Evolutionary conservation across 768 basidiomycete genomes (phyloP).

Genomic region (Suillus subaureus): DNA sequence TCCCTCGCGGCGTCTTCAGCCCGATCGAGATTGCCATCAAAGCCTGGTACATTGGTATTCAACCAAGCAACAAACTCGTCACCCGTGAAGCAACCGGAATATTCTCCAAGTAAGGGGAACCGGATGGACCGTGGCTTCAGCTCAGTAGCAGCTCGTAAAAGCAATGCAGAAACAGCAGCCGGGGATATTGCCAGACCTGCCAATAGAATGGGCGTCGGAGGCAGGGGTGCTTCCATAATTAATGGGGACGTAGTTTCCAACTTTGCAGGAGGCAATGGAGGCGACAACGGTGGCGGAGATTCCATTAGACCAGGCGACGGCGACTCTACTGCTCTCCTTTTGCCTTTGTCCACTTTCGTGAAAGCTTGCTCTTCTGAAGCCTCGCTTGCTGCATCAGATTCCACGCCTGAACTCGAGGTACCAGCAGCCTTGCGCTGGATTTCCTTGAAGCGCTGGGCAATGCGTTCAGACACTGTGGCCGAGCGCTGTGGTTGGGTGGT

Average conservation of each 20-base stretch:
- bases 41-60: slow-evolving; percentile 72
- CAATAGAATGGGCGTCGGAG: slow-evolving; percentile 62
- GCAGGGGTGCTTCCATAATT: slow-evolving; percentile 41
- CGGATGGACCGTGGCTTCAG: slow-evolving; percentile 72
- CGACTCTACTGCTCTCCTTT: slow-evolving; percentile 62
- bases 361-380: slow-evolving; percentile 34
- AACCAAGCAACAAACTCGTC: slow-evolving; percentile 90
- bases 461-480: slow-evolving; percentile 84
- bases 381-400: slow-evolving; percentile 24
- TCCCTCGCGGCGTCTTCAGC: slow-evolving; percentile 73
- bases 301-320: slow-evolving; percentile 33
- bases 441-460: slow-evolving; percentile 79
- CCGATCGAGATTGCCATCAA: slow-evolving; percentile 75
- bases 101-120: slow-evolving; percentile 82
- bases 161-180: slow-evolving; percentile 64
- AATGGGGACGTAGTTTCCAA: slow-evolving; percentile 38
- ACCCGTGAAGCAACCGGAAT: slow-evolving; percentile 83
- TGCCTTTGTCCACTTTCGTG: slow-evolving; percentile 82
- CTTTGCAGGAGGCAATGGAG: slow-evolving; percentile 51
- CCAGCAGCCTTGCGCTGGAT: slow-evolving; percentile 61
- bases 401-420: slow-evolving; percentile 30
- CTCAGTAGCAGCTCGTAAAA: slow-evolving; percentile 71
- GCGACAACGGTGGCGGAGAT: slow-evolving; percentile 68
- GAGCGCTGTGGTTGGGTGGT: slow-evolving; percentile 62
- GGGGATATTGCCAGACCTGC: slow-evolving; percentile 75